Percentiles rank a stretch among this genome's conserved stretches.
Evolutionary conservation across 495 filamentous ascomycete genomes (phyloP).

Genomic region (Penicillium roqueforti): DNA sequence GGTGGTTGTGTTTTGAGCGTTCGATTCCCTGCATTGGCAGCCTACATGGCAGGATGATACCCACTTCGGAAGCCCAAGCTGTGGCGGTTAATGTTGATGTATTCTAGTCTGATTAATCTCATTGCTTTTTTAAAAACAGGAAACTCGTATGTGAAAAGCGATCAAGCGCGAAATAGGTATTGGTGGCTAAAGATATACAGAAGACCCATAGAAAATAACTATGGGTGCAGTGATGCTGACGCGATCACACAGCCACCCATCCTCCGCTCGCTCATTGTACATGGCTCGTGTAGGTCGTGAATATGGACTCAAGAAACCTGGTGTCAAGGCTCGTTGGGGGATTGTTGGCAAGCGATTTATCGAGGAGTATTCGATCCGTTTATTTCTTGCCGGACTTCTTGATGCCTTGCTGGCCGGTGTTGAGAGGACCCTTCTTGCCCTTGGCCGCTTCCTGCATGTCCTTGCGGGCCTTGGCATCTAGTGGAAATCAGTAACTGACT

Average conservation of each 20-base stretch:
- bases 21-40: no score
- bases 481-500: neutral
- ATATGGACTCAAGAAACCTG: conserved; percentile 11
- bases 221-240: conserved; percentile 3
- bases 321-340: neutral
- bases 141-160: conserved; percentile 2
- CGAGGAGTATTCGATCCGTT: conserved; percentile 9
- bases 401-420: conserved; percentile 76
- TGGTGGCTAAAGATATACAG: conserved; percentile 11
- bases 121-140: neutral
- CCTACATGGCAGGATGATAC: conserved; percentile 9
- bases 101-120: neutral
- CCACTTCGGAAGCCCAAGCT: neutral
- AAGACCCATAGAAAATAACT: neutral
- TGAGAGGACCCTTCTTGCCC: conserved; percentile 57
- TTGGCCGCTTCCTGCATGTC: conserved; percentile 63
- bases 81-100: neutral
- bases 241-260: conserved; percentile 5
- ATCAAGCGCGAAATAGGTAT: conserved; percentile 7
- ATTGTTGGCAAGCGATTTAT: neutral
- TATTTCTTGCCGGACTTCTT: conserved; percentile 92
- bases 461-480: conserved; percentile 75
- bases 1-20: conserved; percentile 8
- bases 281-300: conserved; percentile 38
- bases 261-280: conserved; percentile 16